These are phyloP conservation scores for Sabuloglossum arenarium DNA, from an alignment of 495 filamentous ascomycete genomes.

Conservation along the genomic window DNA sequence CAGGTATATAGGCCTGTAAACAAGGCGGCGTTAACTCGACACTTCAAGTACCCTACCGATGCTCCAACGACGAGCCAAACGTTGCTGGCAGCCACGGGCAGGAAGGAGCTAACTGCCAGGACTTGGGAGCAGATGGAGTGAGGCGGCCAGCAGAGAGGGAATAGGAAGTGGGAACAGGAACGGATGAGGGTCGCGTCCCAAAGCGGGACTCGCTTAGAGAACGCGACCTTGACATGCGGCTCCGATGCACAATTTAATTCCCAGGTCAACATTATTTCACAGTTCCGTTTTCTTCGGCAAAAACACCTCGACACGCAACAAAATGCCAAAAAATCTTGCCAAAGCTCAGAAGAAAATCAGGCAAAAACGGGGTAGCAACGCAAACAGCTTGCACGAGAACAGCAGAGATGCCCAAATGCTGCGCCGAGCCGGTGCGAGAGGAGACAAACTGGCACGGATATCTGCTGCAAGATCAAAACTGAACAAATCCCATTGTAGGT, in stretches of 20 bases:
- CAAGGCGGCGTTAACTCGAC: background rate
- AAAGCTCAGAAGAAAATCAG: constrained; percentile 71
- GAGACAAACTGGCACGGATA: constrained; percentile 53
- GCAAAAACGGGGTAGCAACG: constrained; percentile 49
- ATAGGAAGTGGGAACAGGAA: background rate
- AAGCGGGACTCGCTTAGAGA: background rate
- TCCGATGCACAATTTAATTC: background rate
- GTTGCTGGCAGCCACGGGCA: background rate
- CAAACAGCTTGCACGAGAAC: constrained; percentile 57
- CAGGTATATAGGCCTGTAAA: background rate
- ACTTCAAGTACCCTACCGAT: background rate
- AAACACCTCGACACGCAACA: background rate
- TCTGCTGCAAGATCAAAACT: constrained; percentile 37
- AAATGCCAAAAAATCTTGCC: constrained; percentile 53
- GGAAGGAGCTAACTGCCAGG: background rate
- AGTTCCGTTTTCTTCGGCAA: no score
- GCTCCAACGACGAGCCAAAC: background rate
- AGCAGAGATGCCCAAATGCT: constrained; percentile 60
- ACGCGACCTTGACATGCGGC: background rate
- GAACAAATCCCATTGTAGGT: constrained; percentile 45
- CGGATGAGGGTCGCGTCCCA: background rate
- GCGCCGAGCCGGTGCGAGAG: constrained; percentile 48
- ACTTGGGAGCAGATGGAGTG: background rate
- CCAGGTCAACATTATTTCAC: no score
- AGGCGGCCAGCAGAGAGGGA: background rate